phyloP scores from a whole-genome alignment of 129 eudicot genomes.

The Tagetes erecta region DNA sequence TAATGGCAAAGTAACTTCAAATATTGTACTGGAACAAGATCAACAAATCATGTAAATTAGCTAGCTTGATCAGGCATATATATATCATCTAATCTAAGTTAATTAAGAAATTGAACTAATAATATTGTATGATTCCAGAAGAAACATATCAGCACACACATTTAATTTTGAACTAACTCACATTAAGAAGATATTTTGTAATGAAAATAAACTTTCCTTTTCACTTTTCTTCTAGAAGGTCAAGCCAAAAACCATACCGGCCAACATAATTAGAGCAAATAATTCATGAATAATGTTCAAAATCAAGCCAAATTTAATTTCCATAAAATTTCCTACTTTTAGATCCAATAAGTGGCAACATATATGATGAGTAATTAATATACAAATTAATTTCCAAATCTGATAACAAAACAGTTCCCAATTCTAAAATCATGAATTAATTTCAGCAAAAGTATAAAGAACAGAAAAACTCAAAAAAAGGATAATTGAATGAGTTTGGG shows the following conservation, averaged over 20 bases:
- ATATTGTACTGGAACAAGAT: not conserved
- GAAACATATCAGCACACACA: conserved; percentile 2
- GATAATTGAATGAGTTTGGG: not conserved
- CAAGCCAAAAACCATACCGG: not conserved
- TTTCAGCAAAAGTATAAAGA: not conserved
- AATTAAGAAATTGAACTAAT: not conserved
- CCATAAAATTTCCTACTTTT: not conserved
- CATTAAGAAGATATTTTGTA: not conserved
- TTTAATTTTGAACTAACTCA: not conserved
- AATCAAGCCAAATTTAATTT: not conserved
- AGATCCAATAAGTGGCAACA: not conserved
- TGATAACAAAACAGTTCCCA: not conserved
- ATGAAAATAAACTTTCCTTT: not conserved
- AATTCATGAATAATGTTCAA: conserved; percentile 4
- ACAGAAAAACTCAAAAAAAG: too few relatives aligned
- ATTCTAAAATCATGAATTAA: not conserved
- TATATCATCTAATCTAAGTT: not conserved
- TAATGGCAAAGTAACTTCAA: conserved; percentile 13
- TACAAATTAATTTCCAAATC: not conserved
- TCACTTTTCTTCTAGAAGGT: not conserved
- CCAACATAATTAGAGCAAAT: not conserved
- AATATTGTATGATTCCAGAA: not conserved
- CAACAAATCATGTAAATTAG: not conserved
- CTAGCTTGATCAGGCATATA: not conserved
- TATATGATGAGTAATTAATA: not conserved